These are phyloP conservation scores for Vicia sativa DNA, from an alignment of 306 rosid genomes.

Conservation along the genomic window DNA sequence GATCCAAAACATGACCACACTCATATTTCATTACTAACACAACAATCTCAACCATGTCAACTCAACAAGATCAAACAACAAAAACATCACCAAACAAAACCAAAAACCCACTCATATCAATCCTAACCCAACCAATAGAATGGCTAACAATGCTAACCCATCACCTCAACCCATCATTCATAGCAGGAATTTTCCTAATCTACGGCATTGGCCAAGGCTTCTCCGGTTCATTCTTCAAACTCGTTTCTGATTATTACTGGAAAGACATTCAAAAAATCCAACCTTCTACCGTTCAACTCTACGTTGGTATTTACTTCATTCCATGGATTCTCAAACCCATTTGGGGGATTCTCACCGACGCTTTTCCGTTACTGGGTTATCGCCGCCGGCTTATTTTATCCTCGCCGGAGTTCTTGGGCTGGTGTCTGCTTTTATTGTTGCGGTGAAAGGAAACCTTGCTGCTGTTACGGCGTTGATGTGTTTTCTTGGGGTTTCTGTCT, in stretches of 20 bases:
- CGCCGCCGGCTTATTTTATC: slow-evolving; percentile 62
- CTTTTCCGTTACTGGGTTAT: slow-evolving; percentile 57
- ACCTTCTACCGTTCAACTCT: slow-evolving; percentile 66
- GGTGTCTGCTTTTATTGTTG: slow-evolving; percentile 41
- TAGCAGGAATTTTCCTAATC: slow-evolving; percentile 52
- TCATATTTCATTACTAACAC: background rate
- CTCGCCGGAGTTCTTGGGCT: slow-evolving; percentile 54
- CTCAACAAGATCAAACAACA: background rate
- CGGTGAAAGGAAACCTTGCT: slow-evolving; percentile 24
- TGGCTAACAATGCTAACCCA: slow-evolving; percentile 59
- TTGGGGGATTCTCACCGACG: slow-evolving; percentile 74
- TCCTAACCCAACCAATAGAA: slow-evolving; percentile 44
- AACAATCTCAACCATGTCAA: background rate
- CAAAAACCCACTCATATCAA: background rate
- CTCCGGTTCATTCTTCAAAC: slow-evolving; percentile 58
- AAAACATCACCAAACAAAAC: background rate
- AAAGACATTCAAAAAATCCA: slow-evolving; percentile 70
- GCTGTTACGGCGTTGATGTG: slow-evolving; percentile 47
- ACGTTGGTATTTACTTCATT: slow-evolving; percentile 56
- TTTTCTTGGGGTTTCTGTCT: slow-evolving; percentile 56
- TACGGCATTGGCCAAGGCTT: slow-evolving; percentile 75
- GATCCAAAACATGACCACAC: background rate
- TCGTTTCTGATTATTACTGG: slow-evolving; percentile 74
- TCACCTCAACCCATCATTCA: slow-evolving; percentile 48
- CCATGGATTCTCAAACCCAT: slow-evolving; percentile 79